Evolutionary conservation across 2,329 filamentous ascomycete genomes (phyloP).

Genomic region (Venturia pyrina): DNA sequence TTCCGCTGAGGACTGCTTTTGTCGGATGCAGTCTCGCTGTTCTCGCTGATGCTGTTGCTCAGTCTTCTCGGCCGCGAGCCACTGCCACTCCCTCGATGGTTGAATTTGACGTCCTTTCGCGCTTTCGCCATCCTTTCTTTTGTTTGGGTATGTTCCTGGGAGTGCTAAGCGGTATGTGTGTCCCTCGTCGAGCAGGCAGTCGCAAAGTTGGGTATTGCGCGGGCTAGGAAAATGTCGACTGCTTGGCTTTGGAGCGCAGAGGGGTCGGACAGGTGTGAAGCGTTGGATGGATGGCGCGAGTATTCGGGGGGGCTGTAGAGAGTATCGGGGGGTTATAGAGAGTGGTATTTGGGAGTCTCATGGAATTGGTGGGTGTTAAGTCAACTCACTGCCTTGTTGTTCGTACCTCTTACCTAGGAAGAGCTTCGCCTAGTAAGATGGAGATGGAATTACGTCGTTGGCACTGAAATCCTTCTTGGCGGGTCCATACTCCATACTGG

Average conservation of each 20-base stretch:
- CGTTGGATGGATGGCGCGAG: neutral
- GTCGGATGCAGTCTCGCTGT: conserved; percentile 49
- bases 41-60: conserved; percentile 62
- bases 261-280: neutral
- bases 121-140: conserved; percentile 37
- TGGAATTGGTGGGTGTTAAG: neutral
- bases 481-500: neutral
- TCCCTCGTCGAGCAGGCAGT: neutral
- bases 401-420: too few relatives aligned
- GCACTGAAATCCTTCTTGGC: neutral
- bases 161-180: neutral
- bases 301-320: neutral
- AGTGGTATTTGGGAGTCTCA: neutral
- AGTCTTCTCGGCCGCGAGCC: conserved; percentile 46
- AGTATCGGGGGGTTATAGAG: neutral
- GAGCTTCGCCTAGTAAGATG: neutral
- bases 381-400: neutral
- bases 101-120: conserved; percentile 52
- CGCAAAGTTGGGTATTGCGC: neutral
- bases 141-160: neutral
- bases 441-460: neutral
- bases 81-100: conserved; percentile 41
- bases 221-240: neutral
- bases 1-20: conserved; percentile 41
- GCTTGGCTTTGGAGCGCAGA: neutral